Percentiles rank a stretch among this genome's conserved stretches.
Conservation (phyloP, 768 basidiomycete genomes). For the Suillus subluteus region DNA sequence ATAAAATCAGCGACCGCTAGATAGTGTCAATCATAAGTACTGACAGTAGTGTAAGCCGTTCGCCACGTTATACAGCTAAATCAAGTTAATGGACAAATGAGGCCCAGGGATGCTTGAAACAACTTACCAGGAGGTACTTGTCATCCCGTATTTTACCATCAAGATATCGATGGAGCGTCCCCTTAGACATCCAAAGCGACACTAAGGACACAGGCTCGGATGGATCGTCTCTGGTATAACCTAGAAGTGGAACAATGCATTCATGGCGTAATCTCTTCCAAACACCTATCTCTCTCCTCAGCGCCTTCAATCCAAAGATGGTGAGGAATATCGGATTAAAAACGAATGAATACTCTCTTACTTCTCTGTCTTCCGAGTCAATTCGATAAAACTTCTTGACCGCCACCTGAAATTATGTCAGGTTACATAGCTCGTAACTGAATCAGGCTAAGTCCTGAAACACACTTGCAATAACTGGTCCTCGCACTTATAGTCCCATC, state of each 20-base stretch:
- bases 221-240: slow-evolving; percentile 5
- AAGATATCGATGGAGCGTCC: neutral
- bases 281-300: slow-evolving; percentile 6
- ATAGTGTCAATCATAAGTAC: neutral
- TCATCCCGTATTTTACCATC: neutral
- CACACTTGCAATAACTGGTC: neutral
- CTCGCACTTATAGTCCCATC: neutral
- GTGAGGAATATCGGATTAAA: neutral
- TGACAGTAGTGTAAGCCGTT: slow-evolving; percentile 6
- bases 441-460: neutral
- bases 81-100: neutral
- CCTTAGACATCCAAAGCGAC: slow-evolving; percentile 4
- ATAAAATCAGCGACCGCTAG: neutral
- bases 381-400: neutral
- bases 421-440: neutral
- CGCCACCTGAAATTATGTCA: slow-evolving; percentile 5
- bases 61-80: neutral
- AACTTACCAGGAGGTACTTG: neutral
- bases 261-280: slow-evolving; percentile 12
- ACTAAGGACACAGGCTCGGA: neutral
- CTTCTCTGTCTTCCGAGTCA: neutral
- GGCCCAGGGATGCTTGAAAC: neutral
- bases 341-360: neutral
- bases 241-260: slow-evolving; percentile 5
- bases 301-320: neutral